Evolutionary conservation across 2,329 filamentous ascomycete species (phyloP).

Genomic region (Westerdykella aurantiaca): DNA sequence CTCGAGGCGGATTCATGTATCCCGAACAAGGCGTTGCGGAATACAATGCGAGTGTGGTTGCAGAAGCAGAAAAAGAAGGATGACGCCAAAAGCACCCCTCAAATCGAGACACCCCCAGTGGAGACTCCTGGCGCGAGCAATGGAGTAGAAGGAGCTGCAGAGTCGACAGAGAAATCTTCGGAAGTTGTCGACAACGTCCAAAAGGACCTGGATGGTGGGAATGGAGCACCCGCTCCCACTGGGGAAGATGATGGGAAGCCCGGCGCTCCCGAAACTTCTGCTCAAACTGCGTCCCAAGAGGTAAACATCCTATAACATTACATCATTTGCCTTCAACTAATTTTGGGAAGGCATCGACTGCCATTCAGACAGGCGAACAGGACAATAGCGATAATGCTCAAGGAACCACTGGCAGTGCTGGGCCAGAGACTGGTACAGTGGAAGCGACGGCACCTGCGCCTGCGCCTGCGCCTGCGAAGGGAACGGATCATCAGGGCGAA

Average conservation of each 20-base stretch:
- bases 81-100: slow-evolving; percentile 28
- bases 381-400: slow-evolving; percentile 16
- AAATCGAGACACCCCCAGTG: slow-evolving; percentile 20
- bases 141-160: slow-evolving; percentile 13
- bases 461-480: slow-evolving; percentile 7
- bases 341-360: slow-evolving; percentile 10
- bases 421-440: slow-evolving; percentile 13
- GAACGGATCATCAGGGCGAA: slow-evolving; percentile 12
- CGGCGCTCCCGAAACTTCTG: not conserved
- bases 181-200: slow-evolving; percentile 25
- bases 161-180: slow-evolving; percentile 17
- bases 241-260: not conserved
- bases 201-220: slow-evolving; percentile 2
- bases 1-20: slow-evolving; percentile 82
- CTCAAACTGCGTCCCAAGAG: not conserved
- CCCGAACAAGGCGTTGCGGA: slow-evolving; percentile 83
- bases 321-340: slow-evolving; percentile 7
- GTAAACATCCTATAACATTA: too few species aligned
- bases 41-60: slow-evolving; percentile 85
- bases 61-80: slow-evolving; percentile 73
- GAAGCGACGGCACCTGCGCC: slow-evolving; percentile 7
- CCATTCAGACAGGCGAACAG: slow-evolving; percentile 9
- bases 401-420: slow-evolving; percentile 11
- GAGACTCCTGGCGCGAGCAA: not conserved
- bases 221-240: not conserved